phyloP scores from a whole-genome alignment of 331 rosid species.

The Acacia concinna region DNA sequence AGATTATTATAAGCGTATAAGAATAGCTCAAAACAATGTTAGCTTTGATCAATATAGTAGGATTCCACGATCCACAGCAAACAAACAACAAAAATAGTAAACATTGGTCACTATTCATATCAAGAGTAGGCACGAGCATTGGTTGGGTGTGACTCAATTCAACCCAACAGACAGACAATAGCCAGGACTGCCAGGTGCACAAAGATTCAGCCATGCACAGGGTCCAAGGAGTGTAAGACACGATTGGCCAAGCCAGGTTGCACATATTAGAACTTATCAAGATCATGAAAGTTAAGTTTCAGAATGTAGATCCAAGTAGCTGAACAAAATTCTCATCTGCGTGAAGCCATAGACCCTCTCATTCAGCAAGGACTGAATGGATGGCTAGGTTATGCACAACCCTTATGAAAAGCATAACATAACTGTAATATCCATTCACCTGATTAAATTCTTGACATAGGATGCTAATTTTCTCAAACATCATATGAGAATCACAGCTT shows the following conservation, averaged over 20 bases:
- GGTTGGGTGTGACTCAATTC: neutral
- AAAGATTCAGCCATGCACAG: neutral
- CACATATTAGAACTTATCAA: neutral
- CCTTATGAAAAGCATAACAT: neutral
- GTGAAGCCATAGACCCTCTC: neutral
- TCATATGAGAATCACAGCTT: constrained; percentile 1
- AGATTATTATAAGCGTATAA: constrained; percentile 11
- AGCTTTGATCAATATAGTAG: neutral
- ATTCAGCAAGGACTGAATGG: neutral
- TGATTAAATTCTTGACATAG: neutral
- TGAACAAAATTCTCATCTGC: neutral
- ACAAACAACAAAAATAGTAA: neutral
- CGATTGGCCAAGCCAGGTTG: neutral
- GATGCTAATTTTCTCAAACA: constrained; percentile 18
- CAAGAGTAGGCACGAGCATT: neutral
- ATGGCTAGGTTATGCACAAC: neutral
- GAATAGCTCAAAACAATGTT: constrained; percentile 10
- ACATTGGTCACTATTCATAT: constrained; percentile 2
- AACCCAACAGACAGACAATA: neutral
- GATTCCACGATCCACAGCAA: too few relatives aligned
- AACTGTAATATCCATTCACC: constrained; percentile 11
- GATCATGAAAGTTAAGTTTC: neutral
- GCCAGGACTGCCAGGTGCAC: neutral
- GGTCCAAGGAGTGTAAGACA: neutral
- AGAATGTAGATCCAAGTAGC: neutral